These are phyloP conservation scores for Domatiomyces globalis DNA, from an alignment of 2,329 filamentous ascomycete species.

Conservation along the genomic window DNA sequence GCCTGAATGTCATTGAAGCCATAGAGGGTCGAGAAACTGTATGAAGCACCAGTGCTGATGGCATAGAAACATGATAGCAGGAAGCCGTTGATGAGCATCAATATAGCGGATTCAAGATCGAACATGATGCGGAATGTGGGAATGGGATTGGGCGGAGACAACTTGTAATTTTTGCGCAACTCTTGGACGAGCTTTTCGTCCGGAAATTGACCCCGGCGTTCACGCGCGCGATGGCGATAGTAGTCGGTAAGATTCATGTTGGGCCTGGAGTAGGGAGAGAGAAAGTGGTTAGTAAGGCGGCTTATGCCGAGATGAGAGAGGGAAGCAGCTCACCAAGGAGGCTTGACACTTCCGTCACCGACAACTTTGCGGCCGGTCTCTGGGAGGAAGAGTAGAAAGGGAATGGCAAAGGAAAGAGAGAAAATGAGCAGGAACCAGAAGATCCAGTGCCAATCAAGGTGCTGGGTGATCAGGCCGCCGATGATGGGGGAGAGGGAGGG, in stretches of 20 bases:
- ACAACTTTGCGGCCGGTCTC: constrained; percentile 28
- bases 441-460: constrained; percentile 29
- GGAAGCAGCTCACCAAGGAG: constrained; percentile 11
- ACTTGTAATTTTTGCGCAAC: too few species aligned
- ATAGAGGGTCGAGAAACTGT: too few species aligned
- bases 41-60: too few species aligned
- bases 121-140: too few species aligned
- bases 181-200: too few species aligned
- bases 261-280: too few species aligned
- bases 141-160: too few species aligned
- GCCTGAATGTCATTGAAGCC: constrained; percentile 15
- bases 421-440: constrained; percentile 34
- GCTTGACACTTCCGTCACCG: constrained; percentile 20
- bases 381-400: constrained; percentile 25
- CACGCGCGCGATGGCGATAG: too few species aligned
- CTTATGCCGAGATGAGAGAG: constrained; percentile 15
- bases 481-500: constrained; percentile 36
- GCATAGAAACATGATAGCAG: neutral
- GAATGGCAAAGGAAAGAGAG: constrained; percentile 22
- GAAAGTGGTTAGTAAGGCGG: neutral
- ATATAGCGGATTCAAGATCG: neutral
- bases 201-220: too few species aligned
- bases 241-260: too few species aligned
- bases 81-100: constrained; percentile 2
- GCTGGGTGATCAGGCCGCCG: constrained; percentile 26